These are phyloP conservation scores for Leishmania tarentolae DNA, from an alignment of 208 protist genomes.

Conservation along the genomic window DNA sequence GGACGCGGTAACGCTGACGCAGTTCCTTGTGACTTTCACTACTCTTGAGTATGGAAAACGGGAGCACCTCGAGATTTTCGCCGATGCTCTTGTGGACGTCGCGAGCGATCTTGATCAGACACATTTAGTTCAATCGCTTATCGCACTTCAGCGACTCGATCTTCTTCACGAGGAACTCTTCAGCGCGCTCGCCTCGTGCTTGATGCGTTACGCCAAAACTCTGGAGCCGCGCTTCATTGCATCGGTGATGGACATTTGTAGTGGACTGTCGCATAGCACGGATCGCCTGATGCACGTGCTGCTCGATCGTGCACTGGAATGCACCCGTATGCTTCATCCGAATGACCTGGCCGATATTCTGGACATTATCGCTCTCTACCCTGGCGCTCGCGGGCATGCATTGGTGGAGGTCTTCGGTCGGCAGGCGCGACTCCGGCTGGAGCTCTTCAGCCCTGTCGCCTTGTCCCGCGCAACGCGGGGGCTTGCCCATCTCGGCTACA, in stretches of 20 bases:
- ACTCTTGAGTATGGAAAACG: slow-evolving; percentile 62
- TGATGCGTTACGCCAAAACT: slow-evolving; percentile 40
- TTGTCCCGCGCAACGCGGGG: slow-evolving; percentile 58
- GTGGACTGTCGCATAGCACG: slow-evolving; percentile 52
- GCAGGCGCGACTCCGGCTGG: slow-evolving; percentile 71
- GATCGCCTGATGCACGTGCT: slow-evolving; percentile 65
- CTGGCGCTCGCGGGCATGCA: slow-evolving; percentile 63
- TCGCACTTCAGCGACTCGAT: slow-evolving; percentile 67
- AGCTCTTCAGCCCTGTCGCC: slow-evolving; percentile 64
- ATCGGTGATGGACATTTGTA: slow-evolving; percentile 87
- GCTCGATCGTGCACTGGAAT: slow-evolving; percentile 70
- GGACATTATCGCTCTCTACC: slow-evolving; percentile 71
- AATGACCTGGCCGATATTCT: slow-evolving; percentile 71
- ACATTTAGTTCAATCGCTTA: slow-evolving; percentile 75
- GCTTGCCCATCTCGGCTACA: slow-evolving; percentile 78
- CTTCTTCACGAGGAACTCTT: slow-evolving; percentile 79
- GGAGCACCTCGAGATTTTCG: slow-evolving; percentile 88
- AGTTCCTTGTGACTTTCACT: slow-evolving; percentile 71
- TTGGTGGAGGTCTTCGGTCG: slow-evolving; percentile 70
- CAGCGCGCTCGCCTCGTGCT: slow-evolving; percentile 40
- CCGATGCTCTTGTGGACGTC: slow-evolving; percentile 81
- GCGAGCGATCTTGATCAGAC: slow-evolving; percentile 61
- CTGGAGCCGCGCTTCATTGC: slow-evolving; percentile 66
- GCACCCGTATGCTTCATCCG: slow-evolving; percentile 58
- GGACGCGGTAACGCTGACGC: slow-evolving; percentile 70